These are phyloP conservation scores for Linderina pennispora DNA, from an alignment of 192 early-diverging fungal species.

Conservation along the genomic window DNA sequence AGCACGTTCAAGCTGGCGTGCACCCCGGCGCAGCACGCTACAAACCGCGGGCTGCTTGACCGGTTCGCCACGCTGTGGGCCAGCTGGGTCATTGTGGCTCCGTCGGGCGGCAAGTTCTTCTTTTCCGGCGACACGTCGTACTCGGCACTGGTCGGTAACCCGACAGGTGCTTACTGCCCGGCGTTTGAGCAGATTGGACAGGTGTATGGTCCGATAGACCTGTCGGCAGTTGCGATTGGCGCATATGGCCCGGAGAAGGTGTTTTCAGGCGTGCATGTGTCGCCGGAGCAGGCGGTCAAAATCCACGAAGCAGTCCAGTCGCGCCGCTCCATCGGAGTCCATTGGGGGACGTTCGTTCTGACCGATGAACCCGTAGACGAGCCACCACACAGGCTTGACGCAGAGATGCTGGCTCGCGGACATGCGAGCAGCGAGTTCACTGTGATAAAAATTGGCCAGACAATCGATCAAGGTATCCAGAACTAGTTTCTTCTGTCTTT, in stretches of 20 bases:
- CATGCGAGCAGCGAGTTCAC: slow-evolving; percentile 40
- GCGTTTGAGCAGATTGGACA: slow-evolving; percentile 79
- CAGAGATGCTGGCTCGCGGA: slow-evolving; percentile 52
- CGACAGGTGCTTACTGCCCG: slow-evolving; percentile 60
- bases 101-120: slow-evolving; percentile 28
- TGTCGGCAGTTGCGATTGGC: slow-evolving; percentile 79
- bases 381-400: slow-evolving; percentile 56
- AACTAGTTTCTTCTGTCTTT: too few relatives aligned
- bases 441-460: slow-evolving; percentile 50
- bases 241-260: slow-evolving; percentile 68
- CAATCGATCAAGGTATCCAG: too few relatives aligned
- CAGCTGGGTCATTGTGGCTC: slow-evolving; percentile 56
- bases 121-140: slow-evolving; percentile 74
- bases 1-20: slow-evolving; percentile 55
- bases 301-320: slow-evolving; percentile 71
- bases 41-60: slow-evolving; percentile 55
- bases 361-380: slow-evolving; percentile 64
- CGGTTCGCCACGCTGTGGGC: slow-evolving; percentile 74
- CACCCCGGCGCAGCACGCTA: slow-evolving; percentile 60
- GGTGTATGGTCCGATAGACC: slow-evolving; percentile 64
- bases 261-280: slow-evolving; percentile 67
- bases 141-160: slow-evolving; percentile 53
- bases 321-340: slow-evolving; percentile 65
- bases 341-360: slow-evolving; percentile 82
- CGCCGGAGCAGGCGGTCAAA: slow-evolving; percentile 73